These are phyloP conservation scores for Phalaenopsis aphrodite DNA, from an alignment of 106 monocot genomes.

Conservation along the genomic window DNA sequence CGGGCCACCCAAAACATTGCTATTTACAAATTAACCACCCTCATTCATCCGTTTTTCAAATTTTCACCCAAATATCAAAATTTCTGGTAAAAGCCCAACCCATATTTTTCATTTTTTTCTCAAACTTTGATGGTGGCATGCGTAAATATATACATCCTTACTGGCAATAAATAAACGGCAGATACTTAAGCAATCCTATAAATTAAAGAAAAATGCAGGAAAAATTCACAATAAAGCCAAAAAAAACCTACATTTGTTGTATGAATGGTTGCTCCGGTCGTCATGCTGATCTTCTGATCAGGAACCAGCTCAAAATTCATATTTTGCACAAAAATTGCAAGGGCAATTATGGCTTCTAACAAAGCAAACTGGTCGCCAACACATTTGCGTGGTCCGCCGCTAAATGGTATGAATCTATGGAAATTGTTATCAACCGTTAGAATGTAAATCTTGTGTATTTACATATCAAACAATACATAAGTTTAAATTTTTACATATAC, in stretches of 20 bases:
- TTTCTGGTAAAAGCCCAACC: no score
- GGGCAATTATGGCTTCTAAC: constrained; percentile 80
- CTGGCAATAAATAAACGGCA: neutral
- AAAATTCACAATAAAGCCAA: neutral
- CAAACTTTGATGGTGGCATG: no score
- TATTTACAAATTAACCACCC: no score
- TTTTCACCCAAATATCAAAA: neutral
- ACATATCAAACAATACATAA: no score
- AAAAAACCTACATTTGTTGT: constrained; percentile 73
- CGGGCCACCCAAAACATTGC: no score
- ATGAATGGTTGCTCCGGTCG: constrained; percentile 96
- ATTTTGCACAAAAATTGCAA: constrained; percentile 69
- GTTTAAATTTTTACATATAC: no score
- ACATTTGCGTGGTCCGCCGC: constrained; percentile 96
- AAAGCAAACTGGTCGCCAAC: constrained; percentile 97
- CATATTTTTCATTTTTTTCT: no score
- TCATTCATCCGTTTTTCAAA: no score
- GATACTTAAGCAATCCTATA: neutral
- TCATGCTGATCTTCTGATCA: constrained; percentile 97
- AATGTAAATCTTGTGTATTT: neutral
- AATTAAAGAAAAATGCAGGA: neutral
- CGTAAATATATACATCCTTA: neutral
- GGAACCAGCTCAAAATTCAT: constrained; percentile 67
- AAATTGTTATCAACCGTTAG: neutral
- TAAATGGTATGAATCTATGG: constrained; percentile 86